These are phyloP conservation scores for Agrocybe chaxingu DNA, from an alignment of 768 basidiomycete species.

Conservation along the genomic window DNA sequence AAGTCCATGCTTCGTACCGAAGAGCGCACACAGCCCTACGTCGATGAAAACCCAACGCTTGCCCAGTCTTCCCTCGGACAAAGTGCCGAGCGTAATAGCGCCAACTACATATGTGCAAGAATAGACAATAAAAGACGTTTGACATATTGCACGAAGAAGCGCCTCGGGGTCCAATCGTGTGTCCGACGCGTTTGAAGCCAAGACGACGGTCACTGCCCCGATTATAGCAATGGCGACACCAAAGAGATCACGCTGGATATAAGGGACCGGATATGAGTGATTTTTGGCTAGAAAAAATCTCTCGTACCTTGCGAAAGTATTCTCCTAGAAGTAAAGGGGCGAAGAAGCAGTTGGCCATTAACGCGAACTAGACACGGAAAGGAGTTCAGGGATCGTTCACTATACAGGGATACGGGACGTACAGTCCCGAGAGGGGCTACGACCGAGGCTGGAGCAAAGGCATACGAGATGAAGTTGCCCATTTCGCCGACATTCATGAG, in stretches of 20 bases:
- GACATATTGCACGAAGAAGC: conserved; percentile 66
- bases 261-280: conserved; percentile 6
- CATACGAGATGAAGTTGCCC: conserved; percentile 89
- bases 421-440: conserved; percentile 97
- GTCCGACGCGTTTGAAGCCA: conserved; percentile 71
- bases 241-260: conserved; percentile 63
- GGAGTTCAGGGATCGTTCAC: conserved; percentile 5
- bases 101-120: conserved; percentile 56
- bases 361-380: conserved; percentile 56
- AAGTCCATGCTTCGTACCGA: conserved; percentile 42
- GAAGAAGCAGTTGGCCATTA: conserved; percentile 95
- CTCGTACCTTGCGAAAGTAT: conserved; percentile 69
- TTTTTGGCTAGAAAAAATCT: background rate
- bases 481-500: conserved; percentile 91
- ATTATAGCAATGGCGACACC: conserved; percentile 80
- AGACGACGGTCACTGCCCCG: conserved; percentile 91
- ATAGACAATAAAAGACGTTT: conserved; percentile 75
- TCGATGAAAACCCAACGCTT: conserved; percentile 77
- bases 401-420: conserved; percentile 24
- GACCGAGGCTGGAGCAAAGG: conserved; percentile 85
- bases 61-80: conserved; percentile 67
- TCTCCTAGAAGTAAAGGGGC: conserved; percentile 85
- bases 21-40: conserved; percentile 82
- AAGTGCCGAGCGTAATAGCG: conserved; percentile 53
- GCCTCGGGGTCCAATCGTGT: conserved; percentile 64